Percentiles rank a stretch among this genome's conserved stretches.
Conservation (phyloP, 495 filamentous ascomycete species). For the Aspergillus sparsus region DNA sequence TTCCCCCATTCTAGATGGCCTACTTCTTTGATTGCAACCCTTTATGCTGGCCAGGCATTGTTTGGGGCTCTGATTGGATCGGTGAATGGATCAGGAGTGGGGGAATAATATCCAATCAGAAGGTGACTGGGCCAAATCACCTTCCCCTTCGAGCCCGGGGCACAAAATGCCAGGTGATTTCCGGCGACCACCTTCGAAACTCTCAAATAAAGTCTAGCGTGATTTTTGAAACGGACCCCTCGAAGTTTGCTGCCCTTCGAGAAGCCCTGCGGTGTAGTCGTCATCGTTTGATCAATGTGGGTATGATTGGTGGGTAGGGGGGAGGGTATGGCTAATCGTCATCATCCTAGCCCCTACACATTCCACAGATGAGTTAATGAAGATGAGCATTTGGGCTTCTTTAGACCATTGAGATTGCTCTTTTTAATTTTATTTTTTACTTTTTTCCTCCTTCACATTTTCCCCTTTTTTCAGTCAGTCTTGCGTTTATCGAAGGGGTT, state of each 20-base stretch:
- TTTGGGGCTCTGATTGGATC: neutral
- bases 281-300: slow-evolving; percentile 17
- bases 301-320: slow-evolving; percentile 7
- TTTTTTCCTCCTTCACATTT: slow-evolving; percentile 1
- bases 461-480: neutral
- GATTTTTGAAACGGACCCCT: slow-evolving; percentile 22
- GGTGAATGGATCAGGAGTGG: slow-evolving; percentile 2
- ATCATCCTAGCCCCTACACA: slow-evolving; percentile 10
- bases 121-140: neutral
- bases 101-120: neutral
- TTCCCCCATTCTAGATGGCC: neutral
- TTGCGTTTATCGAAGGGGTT: slow-evolving; percentile 2
- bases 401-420: neutral
- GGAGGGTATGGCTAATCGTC: slow-evolving; percentile 16
- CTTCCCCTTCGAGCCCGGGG: slow-evolving; percentile 20
- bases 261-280: slow-evolving; percentile 27
- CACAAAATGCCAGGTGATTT: neutral
- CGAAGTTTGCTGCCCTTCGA: slow-evolving; percentile 25
- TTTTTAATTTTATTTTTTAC: neutral
- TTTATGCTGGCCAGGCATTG: slow-evolving; percentile 6
- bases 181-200: slow-evolving; percentile 11
- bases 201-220: slow-evolving; percentile 15
- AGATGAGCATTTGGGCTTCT: slow-evolving; percentile 16
- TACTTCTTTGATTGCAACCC: neutral
- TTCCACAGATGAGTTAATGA: slow-evolving; percentile 21